Conservation (phyloP, 2,329 filamentous ascomycete genomes). For the Rosellinia necatrix region DNA sequence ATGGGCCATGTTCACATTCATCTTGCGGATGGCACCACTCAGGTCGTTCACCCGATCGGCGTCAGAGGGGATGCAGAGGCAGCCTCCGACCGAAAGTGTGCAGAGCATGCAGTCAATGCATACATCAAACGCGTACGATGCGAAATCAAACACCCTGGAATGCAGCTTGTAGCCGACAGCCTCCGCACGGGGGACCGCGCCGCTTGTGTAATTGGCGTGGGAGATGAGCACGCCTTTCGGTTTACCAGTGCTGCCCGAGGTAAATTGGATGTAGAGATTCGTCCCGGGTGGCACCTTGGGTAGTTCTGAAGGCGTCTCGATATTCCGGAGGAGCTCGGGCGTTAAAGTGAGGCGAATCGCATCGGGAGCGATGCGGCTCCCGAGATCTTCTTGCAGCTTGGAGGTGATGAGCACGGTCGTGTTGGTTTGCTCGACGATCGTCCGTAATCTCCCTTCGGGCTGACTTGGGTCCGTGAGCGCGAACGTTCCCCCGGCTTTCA, state of each 20-base stretch:
- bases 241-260: constrained; percentile 66
- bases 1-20: constrained; percentile 53
- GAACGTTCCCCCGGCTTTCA: constrained; percentile 55
- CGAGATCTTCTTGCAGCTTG: constrained; percentile 44
- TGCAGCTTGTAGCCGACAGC: constrained; percentile 48
- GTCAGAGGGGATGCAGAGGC: constrained; percentile 59
- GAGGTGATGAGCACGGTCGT: constrained; percentile 49
- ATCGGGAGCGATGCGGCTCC: constrained; percentile 43
- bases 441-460: constrained; percentile 50
- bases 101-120: constrained; percentile 60
- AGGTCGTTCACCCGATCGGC: constrained; percentile 57
- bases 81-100: constrained; percentile 55
- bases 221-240: constrained; percentile 65
- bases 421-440: constrained; percentile 50
- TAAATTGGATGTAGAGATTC: constrained; percentile 64
- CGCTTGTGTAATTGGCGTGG: constrained; percentile 53
- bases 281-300: constrained; percentile 47
- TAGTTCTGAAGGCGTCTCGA: constrained; percentile 26
- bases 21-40: constrained; percentile 49
- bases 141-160: constrained; percentile 53
- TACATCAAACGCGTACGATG: constrained; percentile 60
- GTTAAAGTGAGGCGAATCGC: constrained; percentile 43
- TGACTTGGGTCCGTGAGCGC: constrained; percentile 53
- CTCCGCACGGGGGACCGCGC: constrained; percentile 48
- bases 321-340: constrained; percentile 30